Percentiles rank a stretch among this genome's conserved stretches.
phyloP scores from a whole-genome alignment of 2,329 filamentous ascomycete species.

The Verticillium longisporum region DNA sequence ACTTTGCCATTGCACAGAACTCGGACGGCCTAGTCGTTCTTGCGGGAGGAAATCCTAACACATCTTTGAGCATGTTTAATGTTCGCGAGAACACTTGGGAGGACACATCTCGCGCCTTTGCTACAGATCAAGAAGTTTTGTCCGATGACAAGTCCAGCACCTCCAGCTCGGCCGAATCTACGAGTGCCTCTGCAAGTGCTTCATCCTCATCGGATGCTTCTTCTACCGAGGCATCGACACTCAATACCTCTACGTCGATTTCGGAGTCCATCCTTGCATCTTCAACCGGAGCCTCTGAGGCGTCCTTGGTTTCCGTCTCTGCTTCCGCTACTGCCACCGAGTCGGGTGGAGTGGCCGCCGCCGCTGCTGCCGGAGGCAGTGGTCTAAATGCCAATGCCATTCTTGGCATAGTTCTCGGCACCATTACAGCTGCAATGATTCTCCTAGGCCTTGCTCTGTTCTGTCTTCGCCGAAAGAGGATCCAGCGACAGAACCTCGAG shows the following conservation, averaged over 20 bases:
- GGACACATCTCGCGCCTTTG: conserved; percentile 60
- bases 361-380: conserved; percentile 10
- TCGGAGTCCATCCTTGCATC: conserved; percentile 3
- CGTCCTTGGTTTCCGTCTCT: conserved; percentile 15
- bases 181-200: conserved; percentile 20
- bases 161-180: conserved; percentile 18
- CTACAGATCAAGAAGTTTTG: conserved; percentile 30
- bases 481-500: conserved; percentile 24
- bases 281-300: conserved; percentile 11
- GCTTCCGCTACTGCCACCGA: conserved; percentile 19
- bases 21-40: conserved; percentile 64
- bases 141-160: conserved; percentile 17
- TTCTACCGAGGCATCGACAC: conserved; percentile 17
- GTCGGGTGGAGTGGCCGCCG: conserved; percentile 21
- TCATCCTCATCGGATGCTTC: conserved; percentile 17
- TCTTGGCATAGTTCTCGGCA: conserved; percentile 74
- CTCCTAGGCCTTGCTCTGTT: conserved; percentile 69
- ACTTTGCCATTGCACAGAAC: conserved; percentile 66
- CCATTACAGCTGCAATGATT: conserved; percentile 66
- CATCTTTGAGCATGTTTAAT: conserved; percentile 72
- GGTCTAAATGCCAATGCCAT: conserved; percentile 44
- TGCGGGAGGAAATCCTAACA: conserved; percentile 56
- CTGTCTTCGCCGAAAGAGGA: conserved; percentile 54
- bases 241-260: conserved; percentile 2
- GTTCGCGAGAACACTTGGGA: conserved; percentile 70